Evolutionary conservation across 2,329 filamentous ascomycete genomes (phyloP), one percentile per base, ranked within the genome.

Genomic region (Fusarium oxysporum): DNA sequence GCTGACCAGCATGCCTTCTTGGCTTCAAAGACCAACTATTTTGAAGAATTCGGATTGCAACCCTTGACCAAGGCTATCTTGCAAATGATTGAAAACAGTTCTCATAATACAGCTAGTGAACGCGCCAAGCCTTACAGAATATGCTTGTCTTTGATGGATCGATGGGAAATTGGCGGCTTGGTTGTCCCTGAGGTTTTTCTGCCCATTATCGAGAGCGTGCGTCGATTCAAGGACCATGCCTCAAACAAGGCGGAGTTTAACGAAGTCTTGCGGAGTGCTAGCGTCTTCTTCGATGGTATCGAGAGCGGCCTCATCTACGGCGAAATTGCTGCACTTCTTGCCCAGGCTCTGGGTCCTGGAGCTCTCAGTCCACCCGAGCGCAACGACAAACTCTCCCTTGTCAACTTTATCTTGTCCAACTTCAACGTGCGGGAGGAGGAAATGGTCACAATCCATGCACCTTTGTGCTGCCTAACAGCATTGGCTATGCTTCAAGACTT

Each of bases 401-500:
- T 95, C 60, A 89, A 88, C 69, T 99, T 98, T 81, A 92, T 98
- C 61, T 84, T 98, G 71, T 84, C 89, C 9, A 92, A 96, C 75
- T 99, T 99, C 86, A 98, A 98, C 80, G 89, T 98, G 55, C 90
- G 92, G 59, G 96, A 99, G 82, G 96, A 98, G 81, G 97, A 99
- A 79, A 98, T 99, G 96, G 82, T 97, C 21, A 90, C 93, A 4
- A 85, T 93, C 28, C 96, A 98, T 82, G 92, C 95, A 35, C 96
- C 96, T 38, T 82, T 97, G 33, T 88, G 92, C 59, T 82, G 81
- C 43, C 62, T 84, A 35, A 80, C 81, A 8, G 87, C 91, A 5
- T 82, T 97, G n/a, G 89, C 91, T 7, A 92, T 89, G 89, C 82
- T 92, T 45, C 84, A 91, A 77, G 85, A 92, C 62, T 81, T 84